Conservation (phyloP, 2,329 filamentous ascomycete genomes). For the Neonectria neomacrospora region DNA sequence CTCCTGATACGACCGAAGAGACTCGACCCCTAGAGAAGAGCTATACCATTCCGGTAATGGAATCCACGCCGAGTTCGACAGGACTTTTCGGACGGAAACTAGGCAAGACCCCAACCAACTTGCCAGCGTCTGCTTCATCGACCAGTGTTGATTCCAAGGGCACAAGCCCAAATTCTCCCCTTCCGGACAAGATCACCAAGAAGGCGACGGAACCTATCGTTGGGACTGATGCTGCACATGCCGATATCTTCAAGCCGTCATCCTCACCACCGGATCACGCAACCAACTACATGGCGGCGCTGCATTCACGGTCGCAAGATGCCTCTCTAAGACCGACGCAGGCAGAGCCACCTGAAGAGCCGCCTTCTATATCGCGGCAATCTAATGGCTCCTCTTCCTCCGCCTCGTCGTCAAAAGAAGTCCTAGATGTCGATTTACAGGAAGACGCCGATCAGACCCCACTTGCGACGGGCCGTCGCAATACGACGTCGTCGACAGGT, state of each 20-base stretch:
- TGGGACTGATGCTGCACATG: constrained; percentile 72
- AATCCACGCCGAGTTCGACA: constrained; percentile 49
- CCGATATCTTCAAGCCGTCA: constrained; percentile 70
- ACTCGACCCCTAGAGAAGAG: constrained; percentile 66
- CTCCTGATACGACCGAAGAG: constrained; percentile 52
- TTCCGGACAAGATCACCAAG: constrained; percentile 50
- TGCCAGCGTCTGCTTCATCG: constrained; percentile 55
- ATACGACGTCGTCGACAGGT: constrained; percentile 53
- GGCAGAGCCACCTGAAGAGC: constrained; percentile 49
- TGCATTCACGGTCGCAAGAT: constrained; percentile 71
- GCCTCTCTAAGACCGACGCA: constrained; percentile 61
- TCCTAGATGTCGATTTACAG: constrained; percentile 52
- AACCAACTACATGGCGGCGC: constrained; percentile 72
- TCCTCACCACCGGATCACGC: constrained; percentile 69
- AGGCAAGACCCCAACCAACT: constrained; percentile 50
- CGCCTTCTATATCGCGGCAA: constrained; percentile 52
- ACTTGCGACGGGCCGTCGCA: constrained; percentile 47
- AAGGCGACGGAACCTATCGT: constrained; percentile 72
- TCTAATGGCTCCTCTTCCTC: constrained; percentile 64
- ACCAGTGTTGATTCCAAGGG: constrained; percentile 61
- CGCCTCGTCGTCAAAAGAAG: constrained; percentile 61
- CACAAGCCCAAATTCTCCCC: constrained; percentile 48
- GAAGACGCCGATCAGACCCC: constrained; percentile 45
- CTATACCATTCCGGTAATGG: constrained; percentile 59
- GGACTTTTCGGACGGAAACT: constrained; percentile 64